Evolutionary conservation across 257 asterid species (phyloP), one percentile per base, ranked within the genome.

Genomic region (Verbena officinalis): DNA sequence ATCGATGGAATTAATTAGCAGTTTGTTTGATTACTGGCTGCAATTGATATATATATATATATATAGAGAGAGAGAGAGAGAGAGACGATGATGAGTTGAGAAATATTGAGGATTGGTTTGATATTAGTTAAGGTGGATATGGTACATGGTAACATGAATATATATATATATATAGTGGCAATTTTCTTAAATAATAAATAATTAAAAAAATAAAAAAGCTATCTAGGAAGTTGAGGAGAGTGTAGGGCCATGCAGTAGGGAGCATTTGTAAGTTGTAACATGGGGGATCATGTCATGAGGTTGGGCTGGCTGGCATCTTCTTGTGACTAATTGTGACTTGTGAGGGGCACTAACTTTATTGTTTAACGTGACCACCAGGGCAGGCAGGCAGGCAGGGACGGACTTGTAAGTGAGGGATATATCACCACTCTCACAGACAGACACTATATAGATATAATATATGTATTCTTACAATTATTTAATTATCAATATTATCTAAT

Each of bases 201-300:
- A 22, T 34, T 4, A 34, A 2, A 14, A 1, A 42, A 2, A 42
- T 42, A 14, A 5, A 14, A 2, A 42, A 10, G 48, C n/a, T n/a
- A n/a, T 10, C 11, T 3, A 15, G 16, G 48, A 9, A 2, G 43
- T 11, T 9, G 16, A 51, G 33, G n/a, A 17, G 49, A 2, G 12
- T 1, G 54, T 17, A 6, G 54, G 27, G 54, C 7, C 54, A 48
- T 48, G 24, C n/a, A 9, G 54, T 17, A 3, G 30, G 59, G 58
- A 36, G 70, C 77, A 78, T 70, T 70, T 54, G 85, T 58, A 78
- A 84, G 73, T 70, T 54, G 87, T 62, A 80, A 84, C 95, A 80
- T 84, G 91, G 85, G 62, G 74, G n/a, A n/a, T n/a, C n/a, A n/a
- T n/a, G n/a, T n/a, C n/a, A n/a, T n/a, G n/a, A 62, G 76, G 80